phyloP scores from a whole-genome alignment of 371 early-diverging fungal genomes.

The Mucor mucedo region DNA sequence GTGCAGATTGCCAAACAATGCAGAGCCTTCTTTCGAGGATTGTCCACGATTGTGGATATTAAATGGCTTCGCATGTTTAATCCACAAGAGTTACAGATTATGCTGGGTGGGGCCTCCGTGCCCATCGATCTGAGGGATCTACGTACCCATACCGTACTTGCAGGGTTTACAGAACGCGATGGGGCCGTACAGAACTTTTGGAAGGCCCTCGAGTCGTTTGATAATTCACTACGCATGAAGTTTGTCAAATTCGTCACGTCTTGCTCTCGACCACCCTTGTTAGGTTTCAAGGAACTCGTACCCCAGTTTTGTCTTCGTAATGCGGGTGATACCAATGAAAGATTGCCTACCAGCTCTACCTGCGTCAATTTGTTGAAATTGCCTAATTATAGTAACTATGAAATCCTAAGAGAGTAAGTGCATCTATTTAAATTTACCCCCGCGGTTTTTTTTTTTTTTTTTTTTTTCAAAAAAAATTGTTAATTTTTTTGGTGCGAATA shows the following conservation, averaged over 20 bases:
- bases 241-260: slow-evolving; percentile 92
- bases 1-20: slow-evolving; percentile 85
- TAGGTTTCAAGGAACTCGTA: slow-evolving; percentile 87
- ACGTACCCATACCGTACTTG: slow-evolving; percentile 79
- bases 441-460: not conserved
- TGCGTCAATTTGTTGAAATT: slow-evolving; percentile 95
- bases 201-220: slow-evolving; percentile 72
- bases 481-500: slow-evolving; percentile 16
- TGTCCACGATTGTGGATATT: slow-evolving; percentile 77
- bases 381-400: slow-evolving; percentile 74
- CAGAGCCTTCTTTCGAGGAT: slow-evolving; percentile 82
- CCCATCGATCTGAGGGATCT: slow-evolving; percentile 83
- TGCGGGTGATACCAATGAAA: slow-evolving; percentile 63
- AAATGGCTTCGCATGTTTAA: slow-evolving; percentile 87
- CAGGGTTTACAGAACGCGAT: slow-evolving; percentile 75
- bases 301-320: slow-evolving; percentile 79
- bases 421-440: slow-evolving; percentile 29
- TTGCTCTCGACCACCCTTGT: slow-evolving; percentile 89
- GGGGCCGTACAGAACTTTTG: slow-evolving; percentile 83
- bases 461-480: not conserved
- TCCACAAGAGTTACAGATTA: slow-evolving; percentile 86
- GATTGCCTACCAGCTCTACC: slow-evolving; percentile 87
- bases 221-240: slow-evolving; percentile 67
- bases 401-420: slow-evolving; percentile 63
- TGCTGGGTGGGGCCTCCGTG: slow-evolving; percentile 83